These are phyloP conservation scores for Linderina pennispora DNA, from an alignment of 192 early-diverging fungal genomes.

Conservation along the genomic window DNA sequence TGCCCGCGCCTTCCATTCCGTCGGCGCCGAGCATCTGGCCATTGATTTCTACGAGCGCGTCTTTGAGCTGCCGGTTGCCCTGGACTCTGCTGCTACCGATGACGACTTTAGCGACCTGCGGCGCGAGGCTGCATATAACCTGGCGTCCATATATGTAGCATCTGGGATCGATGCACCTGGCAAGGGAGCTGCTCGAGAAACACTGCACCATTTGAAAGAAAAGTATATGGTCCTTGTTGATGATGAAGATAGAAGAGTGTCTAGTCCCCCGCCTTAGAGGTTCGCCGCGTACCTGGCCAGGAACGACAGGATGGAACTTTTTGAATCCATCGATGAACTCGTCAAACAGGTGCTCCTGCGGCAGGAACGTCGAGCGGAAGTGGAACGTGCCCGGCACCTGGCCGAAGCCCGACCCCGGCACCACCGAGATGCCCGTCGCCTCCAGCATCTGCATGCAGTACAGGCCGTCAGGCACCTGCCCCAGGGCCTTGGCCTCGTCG, in stretches of 20 bases:
- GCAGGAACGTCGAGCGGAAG: constrained; percentile 95
- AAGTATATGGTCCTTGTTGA: not conserved
- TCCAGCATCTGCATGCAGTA: constrained; percentile 93
- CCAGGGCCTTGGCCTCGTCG: constrained; percentile 61
- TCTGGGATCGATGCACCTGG: constrained; percentile 68
- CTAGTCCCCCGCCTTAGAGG: no score
- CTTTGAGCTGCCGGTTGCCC: constrained; percentile 52
- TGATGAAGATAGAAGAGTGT: no score
- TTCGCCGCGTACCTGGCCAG: constrained; percentile 55
- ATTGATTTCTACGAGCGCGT: constrained; percentile 79
- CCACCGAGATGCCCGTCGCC: constrained; percentile 93
- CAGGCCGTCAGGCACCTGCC: constrained; percentile 75
- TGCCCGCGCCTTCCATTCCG: constrained; percentile 84
- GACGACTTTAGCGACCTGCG: constrained; percentile 39
- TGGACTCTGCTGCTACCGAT: constrained; percentile 5
- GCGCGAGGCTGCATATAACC: constrained; percentile 88
- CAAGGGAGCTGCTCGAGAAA: constrained; percentile 62
- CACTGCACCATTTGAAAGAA: constrained; percentile 54
- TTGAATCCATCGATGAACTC: constrained; percentile 71
- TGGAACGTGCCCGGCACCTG: constrained; percentile 88
- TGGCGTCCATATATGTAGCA: constrained; percentile 70
- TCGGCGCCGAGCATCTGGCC: constrained; percentile 78
- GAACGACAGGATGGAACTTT: constrained; percentile 77
- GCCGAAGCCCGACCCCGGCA: constrained; percentile 90
- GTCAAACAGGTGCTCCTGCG: constrained; percentile 89